Base-by-base conservation (phyloP, 164 flowering plant species). In the Annona squamosa region DNA sequence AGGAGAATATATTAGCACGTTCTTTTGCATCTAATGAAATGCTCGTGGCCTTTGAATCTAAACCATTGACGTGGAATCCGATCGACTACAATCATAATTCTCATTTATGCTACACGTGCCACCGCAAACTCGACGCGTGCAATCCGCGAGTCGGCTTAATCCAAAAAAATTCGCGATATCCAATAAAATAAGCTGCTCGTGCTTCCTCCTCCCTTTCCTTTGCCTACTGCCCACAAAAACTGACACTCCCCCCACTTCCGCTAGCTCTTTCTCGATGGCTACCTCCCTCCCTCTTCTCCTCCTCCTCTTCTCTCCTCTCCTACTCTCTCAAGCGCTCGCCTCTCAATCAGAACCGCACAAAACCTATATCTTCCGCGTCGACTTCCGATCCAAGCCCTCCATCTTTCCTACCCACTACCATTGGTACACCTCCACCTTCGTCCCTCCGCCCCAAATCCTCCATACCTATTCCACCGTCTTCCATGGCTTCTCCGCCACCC, bases 351-450 rank as follows among this genome's bases (percentile, higher is more conserved):
- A 70, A 44, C 62, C 84, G 0, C 7, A 45, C 19, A 87, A 87
- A 46, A 93, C 95, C 73, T 91, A 74, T 87, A 92, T 94, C 66
- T 68, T 92, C 81, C 84, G 93, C 18, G 83, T 92, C 9, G 90
- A 94, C 72, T 76, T 79, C 46, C 52, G 71, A 59, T 76, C 91
- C 41, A 94, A 92, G 80, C 97, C 98, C 5, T 85, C 98, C 48
- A 74, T 92, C 66, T 94, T 92, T 86, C 90, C 94, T 3, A 82
- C 97, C 3, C 93, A 88, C 74, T 82, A 74, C 83, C 86, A 88
- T 86, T 94, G 98, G 98, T 94, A 94, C 84, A 42, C 86, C n/a
- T 84, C 98, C 48, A 82, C 88, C 72, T 87, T 90, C 81, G 76
- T 88, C 47, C 77, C 81, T 1, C 78, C 89, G 0, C 19, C 37